Evolutionary conservation across 352 stramenopile species (phyloP).

Genomic region (Phytophthora boehmeriae): DNA sequence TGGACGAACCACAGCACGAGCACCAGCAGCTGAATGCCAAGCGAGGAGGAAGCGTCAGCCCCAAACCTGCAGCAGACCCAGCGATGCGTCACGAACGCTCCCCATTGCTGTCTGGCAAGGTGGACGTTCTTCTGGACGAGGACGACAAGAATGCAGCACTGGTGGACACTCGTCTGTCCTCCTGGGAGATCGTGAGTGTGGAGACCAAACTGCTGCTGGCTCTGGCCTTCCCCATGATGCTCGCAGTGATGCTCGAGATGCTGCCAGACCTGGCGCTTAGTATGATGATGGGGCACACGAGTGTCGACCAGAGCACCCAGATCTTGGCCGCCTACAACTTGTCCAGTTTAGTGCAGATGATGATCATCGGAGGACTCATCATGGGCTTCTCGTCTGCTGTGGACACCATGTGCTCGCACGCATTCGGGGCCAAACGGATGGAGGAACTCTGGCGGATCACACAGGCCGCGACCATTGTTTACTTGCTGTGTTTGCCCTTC

Average conservation of each 20-base stretch:
- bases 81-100: constrained; percentile 21
- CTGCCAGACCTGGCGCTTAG: constrained; percentile 49
- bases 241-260: constrained; percentile 53
- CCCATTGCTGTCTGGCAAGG: constrained; percentile 36
- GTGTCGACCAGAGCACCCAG: constrained; percentile 51
- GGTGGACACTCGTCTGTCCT: constrained; percentile 25
- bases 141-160: constrained; percentile 40
- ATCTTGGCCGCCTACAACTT: constrained; percentile 67
- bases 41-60: constrained; percentile 20
- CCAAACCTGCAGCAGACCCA: constrained; percentile 2
- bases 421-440: constrained; percentile 62
- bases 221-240: constrained; percentile 52
- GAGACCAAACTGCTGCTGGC: constrained; percentile 36
- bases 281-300: constrained; percentile 70
- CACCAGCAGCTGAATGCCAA: constrained; percentile 25
- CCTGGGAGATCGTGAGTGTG: constrained; percentile 44
- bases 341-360: constrained; percentile 53
- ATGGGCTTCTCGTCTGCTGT: constrained; percentile 61
- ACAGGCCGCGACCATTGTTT: constrained; percentile 62
- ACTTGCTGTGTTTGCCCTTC: constrained; percentile 41
- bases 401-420: constrained; percentile 71
- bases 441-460: constrained; percentile 68
- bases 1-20: constrained; percentile 49
- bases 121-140: constrained; percentile 41
- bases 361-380: constrained; percentile 53